These are phyloP conservation scores for Sugiyamaella japonica DNA, from an alignment of 1,139 yeast genomes.

Conservation along the genomic window DNA sequence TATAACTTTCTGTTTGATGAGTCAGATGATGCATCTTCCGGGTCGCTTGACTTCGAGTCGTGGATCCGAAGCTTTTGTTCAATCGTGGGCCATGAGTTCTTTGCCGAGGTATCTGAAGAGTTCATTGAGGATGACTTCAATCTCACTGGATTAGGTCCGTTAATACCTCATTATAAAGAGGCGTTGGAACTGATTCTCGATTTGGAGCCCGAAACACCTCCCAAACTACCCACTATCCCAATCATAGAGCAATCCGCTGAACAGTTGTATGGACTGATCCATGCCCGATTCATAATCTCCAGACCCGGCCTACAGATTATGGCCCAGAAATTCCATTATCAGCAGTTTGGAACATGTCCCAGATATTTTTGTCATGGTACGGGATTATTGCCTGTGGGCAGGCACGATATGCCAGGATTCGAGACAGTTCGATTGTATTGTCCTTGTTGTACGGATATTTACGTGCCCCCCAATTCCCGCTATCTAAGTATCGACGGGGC, in stretches of 20 bases:
- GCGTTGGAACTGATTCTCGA: slow-evolving; percentile 90
- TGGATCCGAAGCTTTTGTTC: slow-evolving; percentile 93
- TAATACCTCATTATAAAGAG: slow-evolving; percentile 88
- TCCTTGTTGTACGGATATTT: slow-evolving; percentile 91
- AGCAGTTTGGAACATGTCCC: slow-evolving; percentile 91
- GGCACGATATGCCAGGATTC: slow-evolving; percentile 85
- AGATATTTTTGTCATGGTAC: slow-evolving; percentile 89
- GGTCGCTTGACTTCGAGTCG: slow-evolving; percentile 42
- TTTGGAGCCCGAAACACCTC: slow-evolving; percentile 68
- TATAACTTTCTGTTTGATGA: slow-evolving; percentile 13
- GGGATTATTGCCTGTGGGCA: slow-evolving; percentile 88
- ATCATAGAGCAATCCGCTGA: slow-evolving; percentile 88
- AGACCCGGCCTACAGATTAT: slow-evolving; percentile 88
- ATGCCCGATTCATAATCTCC: slow-evolving; percentile 85
- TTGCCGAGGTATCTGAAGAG: slow-evolving; percentile 89
- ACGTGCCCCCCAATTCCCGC: slow-evolving; percentile 81
- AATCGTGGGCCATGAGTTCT: slow-evolving; percentile 86
- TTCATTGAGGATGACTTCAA: slow-evolving; percentile 97
- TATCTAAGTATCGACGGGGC: slow-evolving; percentile 93
- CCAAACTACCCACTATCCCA: slow-evolving; percentile 67
- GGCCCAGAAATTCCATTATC: slow-evolving; percentile 93
- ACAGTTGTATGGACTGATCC: slow-evolving; percentile 86
- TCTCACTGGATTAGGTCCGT: slow-evolving; percentile 79
- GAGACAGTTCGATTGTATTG: slow-evolving; percentile 91
- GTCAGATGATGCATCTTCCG: slow-evolving; percentile 27